phyloP scores from a whole-genome alignment of 257 asterid species.

The Fraxinus americana region DNA sequence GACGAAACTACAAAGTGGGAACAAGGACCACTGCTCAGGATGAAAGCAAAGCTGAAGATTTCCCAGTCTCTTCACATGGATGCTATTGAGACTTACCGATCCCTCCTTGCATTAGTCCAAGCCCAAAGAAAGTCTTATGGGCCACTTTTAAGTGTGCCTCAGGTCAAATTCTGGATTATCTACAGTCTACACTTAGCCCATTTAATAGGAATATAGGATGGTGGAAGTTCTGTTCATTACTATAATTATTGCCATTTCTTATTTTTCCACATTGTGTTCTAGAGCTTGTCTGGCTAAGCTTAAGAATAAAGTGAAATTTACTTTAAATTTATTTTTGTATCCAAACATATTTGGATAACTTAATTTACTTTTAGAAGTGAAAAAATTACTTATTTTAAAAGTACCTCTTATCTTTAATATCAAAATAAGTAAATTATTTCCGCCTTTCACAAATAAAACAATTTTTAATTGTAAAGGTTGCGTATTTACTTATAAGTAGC shows the following conservation, averaged over 20 bases:
- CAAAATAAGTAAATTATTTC: neutral
- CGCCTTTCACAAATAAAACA: neutral
- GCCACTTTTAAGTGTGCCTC: constrained; percentile 52
- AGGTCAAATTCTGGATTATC: constrained; percentile 49
- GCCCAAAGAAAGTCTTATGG: constrained; percentile 84
- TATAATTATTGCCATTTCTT: constrained; percentile 4
- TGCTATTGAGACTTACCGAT: constrained; percentile 82
- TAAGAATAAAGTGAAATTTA: neutral
- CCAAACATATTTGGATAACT: neutral
- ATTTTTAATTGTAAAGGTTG: neutral
- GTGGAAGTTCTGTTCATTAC: neutral
- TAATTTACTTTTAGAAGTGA: neutral
- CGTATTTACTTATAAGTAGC: neutral
- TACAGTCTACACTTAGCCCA: constrained; percentile 16
- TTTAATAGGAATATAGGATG: constrained; percentile 22
- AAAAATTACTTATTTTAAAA: neutral
- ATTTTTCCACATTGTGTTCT: neutral
- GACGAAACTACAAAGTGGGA: constrained; percentile 97
- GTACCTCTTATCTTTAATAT: neutral
- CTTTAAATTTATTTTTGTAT: neutral
- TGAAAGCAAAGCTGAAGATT: constrained; percentile 84
- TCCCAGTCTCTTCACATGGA: constrained; percentile 74
- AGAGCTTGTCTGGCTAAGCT: neutral
- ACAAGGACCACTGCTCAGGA: constrained; percentile 86
- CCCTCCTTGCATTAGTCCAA: constrained; percentile 93